Conservation (phyloP, 2,329 filamentous ascomycete genomes). For the Beauveria varroae region DNA sequence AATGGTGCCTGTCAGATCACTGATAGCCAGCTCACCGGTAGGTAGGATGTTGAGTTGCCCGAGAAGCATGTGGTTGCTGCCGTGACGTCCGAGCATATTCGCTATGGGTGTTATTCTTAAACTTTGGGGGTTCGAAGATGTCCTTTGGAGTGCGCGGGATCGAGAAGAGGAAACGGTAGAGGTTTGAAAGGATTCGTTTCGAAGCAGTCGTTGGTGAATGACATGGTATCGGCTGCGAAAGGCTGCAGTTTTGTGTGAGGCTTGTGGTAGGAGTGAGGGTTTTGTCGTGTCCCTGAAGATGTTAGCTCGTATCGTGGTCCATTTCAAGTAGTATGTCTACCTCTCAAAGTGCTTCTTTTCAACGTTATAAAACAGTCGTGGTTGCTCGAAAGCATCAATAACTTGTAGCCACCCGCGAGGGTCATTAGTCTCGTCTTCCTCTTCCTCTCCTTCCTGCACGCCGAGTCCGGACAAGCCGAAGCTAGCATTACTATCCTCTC, state of each 20-base stretch:
- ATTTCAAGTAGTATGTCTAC: slow-evolving; percentile 28
- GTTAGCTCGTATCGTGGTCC: slow-evolving; percentile 13
- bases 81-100: slow-evolving; percentile 68
- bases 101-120: slow-evolving; percentile 86
- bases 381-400: slow-evolving; percentile 78
- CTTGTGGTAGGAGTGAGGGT: slow-evolving; percentile 65
- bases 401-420: slow-evolving; percentile 78
- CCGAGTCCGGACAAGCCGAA: slow-evolving; percentile 51
- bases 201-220: slow-evolving; percentile 82
- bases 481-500: slow-evolving; percentile 59
- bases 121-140: slow-evolving; percentile 56
- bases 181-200: slow-evolving; percentile 88
- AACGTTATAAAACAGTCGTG: slow-evolving; percentile 67
- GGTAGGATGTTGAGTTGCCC: slow-evolving; percentile 76
- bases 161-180: slow-evolving; percentile 62
- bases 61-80: slow-evolving; percentile 76
- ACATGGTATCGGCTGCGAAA: slow-evolving; percentile 90
- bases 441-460: slow-evolving; percentile 47
- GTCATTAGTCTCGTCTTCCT: slow-evolving; percentile 56
- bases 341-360: slow-evolving; percentile 86
- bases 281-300: slow-evolving; percentile 48
- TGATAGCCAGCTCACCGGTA: slow-evolving; percentile 73
- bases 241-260: slow-evolving; percentile 73
- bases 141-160: slow-evolving; percentile 46
- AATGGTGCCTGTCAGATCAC: slow-evolving; percentile 84